phyloP scores from a whole-genome alignment of 2,329 filamentous ascomycete genomes.

The Xylariaceae sp. region DNA sequence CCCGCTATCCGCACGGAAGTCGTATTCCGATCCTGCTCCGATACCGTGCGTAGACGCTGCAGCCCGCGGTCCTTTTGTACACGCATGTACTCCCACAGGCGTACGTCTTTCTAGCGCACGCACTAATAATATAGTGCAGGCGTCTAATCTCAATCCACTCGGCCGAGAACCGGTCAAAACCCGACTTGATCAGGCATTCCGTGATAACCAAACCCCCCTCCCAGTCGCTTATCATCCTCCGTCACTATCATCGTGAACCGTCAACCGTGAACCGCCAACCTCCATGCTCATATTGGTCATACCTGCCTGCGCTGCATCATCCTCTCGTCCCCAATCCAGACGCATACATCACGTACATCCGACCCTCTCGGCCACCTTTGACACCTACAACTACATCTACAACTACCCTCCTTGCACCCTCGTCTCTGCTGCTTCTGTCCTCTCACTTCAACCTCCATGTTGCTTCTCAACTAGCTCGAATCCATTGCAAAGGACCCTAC shows the following conservation, averaged over 20 bases:
- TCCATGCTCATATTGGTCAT: no score
- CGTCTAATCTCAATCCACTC: slow-evolving; percentile 7
- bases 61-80: not conserved
- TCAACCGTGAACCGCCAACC: no score
- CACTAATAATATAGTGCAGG: not conserved
- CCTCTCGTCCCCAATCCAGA: not conserved
- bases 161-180: slow-evolving; percentile 15
- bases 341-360: not conserved
- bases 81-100: not conserved
- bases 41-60: not conserved
- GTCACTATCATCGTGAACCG: not conserved
- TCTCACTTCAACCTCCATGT: slow-evolving; percentile 1
- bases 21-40: not conserved
- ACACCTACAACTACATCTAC: no score
- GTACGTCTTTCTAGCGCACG: no score
- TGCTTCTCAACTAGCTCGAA: not conserved
- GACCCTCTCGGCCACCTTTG: no score
- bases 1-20: not conserved
- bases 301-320: not conserved
- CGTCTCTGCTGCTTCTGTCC: no score
- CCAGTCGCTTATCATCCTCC: slow-evolving; percentile 5
- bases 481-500: not conserved
- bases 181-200: slow-evolving; percentile 5
- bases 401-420: no score
- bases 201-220: slow-evolving; percentile 1